Conservation (phyloP, 2,329 filamentous ascomycete species). For the Beauveria varroae region DNA sequence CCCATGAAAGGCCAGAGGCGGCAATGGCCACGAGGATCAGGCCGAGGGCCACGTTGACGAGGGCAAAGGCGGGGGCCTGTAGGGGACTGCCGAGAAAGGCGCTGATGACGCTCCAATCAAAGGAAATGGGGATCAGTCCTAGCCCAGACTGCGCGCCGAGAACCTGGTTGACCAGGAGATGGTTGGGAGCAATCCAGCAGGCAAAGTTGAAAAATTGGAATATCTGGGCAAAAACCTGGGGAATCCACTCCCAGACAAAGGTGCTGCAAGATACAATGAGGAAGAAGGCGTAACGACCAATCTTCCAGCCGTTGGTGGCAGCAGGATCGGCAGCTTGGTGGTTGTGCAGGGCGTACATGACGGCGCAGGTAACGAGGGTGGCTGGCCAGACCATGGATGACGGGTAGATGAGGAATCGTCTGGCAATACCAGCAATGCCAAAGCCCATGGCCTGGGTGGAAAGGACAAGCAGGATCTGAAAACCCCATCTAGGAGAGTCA, state of each 20-base stretch:
- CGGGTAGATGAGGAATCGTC: constrained; percentile 53
- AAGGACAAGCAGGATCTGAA: constrained; percentile 52
- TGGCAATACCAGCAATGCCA: constrained; percentile 51
- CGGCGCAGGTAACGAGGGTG: constrained; percentile 50
- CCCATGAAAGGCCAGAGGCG: constrained; percentile 46
- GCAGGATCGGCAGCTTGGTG: constrained; percentile 43
- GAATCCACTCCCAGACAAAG: constrained; percentile 53
- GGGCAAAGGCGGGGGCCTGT: constrained; percentile 52
- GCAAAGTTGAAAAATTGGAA: constrained; percentile 53
- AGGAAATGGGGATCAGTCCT: constrained; percentile 55
- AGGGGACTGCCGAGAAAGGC: constrained; percentile 50
- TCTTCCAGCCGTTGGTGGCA: constrained; percentile 43
- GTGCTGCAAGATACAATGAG: constrained; percentile 40
- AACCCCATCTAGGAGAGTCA: constrained; percentile 33
- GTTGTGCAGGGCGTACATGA: constrained; percentile 60
- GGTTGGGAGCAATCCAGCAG: constrained; percentile 56
- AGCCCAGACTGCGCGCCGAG: constrained; percentile 56
- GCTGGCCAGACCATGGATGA: constrained; percentile 60
- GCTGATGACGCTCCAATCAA: constrained; percentile 58
- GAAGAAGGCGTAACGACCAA: constrained; percentile 52
- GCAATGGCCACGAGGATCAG: constrained; percentile 42
- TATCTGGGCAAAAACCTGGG: constrained; percentile 51
- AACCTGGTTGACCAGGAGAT: constrained; percentile 54
- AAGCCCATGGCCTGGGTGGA: constrained; percentile 58
- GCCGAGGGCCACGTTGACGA: constrained; percentile 50